These are phyloP conservation scores for Calendula officinalis DNA, from an alignment of 129 eudicot species.

Conservation along the genomic window DNA sequence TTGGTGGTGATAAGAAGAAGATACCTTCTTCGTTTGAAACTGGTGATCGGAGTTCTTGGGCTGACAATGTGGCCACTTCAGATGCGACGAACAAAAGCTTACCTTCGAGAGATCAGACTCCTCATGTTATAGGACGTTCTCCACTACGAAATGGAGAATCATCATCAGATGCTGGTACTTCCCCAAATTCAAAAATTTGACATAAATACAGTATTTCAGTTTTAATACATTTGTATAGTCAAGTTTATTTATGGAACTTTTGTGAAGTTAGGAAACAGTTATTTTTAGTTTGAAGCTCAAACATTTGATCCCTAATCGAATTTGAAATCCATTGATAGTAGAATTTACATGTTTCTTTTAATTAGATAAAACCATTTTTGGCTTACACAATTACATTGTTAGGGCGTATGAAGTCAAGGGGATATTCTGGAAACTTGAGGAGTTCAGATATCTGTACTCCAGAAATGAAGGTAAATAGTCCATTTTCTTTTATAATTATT, in stretches of 20 bases:
- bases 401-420: conserved; percentile 63
- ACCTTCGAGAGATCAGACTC: conserved; percentile 53
- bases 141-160: conserved; percentile 62
- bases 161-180: conserved; percentile 66
- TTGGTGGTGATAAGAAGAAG: conserved; percentile 36
- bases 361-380: no score
- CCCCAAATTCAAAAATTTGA: not conserved
- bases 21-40: conserved; percentile 27
- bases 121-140: conserved; percentile 51
- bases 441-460: conserved; percentile 79
- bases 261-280: no score
- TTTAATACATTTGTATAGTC: no score
- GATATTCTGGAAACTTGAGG: conserved; percentile 64
- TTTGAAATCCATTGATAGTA: no score
- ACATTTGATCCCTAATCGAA: no score
- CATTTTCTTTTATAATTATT: conserved; percentile 1
- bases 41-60: conserved; percentile 40
- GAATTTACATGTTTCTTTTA: no score
- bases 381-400: conserved; percentile 14
- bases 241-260: no score
- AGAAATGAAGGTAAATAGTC: conserved; percentile 64
- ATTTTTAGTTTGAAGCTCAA: no score
- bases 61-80: conserved; percentile 46
- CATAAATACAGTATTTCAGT: not conserved
- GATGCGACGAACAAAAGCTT: conserved; percentile 52